These are phyloP conservation scores for Cystofilobasidium bisporidii DNA, from an alignment of 768 basidiomycete genomes.

Conservation along the genomic window DNA sequence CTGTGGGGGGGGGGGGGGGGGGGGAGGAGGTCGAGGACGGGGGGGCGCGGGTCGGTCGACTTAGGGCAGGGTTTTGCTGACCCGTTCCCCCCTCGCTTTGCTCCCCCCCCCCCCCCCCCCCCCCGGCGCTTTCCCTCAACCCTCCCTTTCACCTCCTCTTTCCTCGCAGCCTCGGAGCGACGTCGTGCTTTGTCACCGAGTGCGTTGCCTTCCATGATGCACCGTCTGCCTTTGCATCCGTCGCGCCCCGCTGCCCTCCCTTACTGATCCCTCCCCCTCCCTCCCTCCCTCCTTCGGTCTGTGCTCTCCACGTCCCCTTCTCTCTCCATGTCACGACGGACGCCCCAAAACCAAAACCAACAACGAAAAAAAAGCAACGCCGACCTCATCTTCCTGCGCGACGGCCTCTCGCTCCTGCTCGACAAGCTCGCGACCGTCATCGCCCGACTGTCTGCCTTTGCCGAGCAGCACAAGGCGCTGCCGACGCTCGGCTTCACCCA, in stretches of 20 bases:
- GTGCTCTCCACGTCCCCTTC: not conserved
- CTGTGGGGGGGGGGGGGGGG: too few species aligned
- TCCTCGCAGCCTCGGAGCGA: slow-evolving; percentile 68
- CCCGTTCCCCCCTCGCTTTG: too few species aligned
- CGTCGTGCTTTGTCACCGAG: slow-evolving; percentile 99
- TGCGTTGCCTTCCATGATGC: too few species aligned
- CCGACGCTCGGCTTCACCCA: slow-evolving; percentile 97
- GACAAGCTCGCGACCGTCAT: slow-evolving; percentile 83
- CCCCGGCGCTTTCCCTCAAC: not conserved
- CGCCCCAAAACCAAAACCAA: too few species aligned
- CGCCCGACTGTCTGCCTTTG: slow-evolving; percentile 74
- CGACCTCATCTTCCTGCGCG: slow-evolving; percentile 90
- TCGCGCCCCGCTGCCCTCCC: too few species aligned
- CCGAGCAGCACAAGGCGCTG: slow-evolving; percentile 70
- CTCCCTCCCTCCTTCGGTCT: not conserved
- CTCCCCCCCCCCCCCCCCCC: too few species aligned
- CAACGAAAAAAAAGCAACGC: too few species aligned
- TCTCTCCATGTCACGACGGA: too few species aligned
- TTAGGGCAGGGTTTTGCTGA: too few species aligned
- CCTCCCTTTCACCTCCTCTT: slow-evolving; percentile 15
- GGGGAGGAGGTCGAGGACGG: too few species aligned
- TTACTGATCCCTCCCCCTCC: not conserved
- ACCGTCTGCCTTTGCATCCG: too few species aligned
- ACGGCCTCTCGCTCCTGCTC: slow-evolving; percentile 72
- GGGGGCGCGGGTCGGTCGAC: too few species aligned